Base-by-base conservation (phyloP, 169 alveolate species). In the Plasmodium adleri region DNA sequence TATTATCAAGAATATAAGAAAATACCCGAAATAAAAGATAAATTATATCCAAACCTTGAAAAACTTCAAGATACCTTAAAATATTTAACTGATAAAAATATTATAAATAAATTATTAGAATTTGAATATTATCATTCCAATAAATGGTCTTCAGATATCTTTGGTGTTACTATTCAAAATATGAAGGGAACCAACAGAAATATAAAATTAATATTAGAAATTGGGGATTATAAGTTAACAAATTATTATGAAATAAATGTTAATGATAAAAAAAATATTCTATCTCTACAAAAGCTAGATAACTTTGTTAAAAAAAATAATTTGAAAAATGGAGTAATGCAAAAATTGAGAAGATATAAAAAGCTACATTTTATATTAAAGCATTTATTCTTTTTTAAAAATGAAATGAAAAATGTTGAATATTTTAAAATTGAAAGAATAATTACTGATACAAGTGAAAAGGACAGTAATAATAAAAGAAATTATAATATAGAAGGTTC, bases 41-140 rank as follows among this genome's bases (percentile, higher is more conserved):
- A 39, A 7, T 39, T 39, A 39, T 39, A 39, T 6, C 47, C 47
- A 39, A 39, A 39, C 47, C 47, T 70, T 20, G 86, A 63, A 56
- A 71, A 26, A 56, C 43, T 83, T 8, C 52, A 32, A 20, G 72
- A 83, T 86, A 68, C 72, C 20, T 54, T 86, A 66, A 86, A 70
- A 86, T 62, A 70, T 43, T 49, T 86, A 60, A 71, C 67, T 13
- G 52, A 70, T n/a, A 70, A 72, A 72, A 72, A 86, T 17, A 60
- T 86, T 58, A 86, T 86, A 45, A 86, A 86, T 52, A 56, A 86
- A 49, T 52, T 86, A 15, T 32, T 86, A 43, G 92, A 86, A 60
- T 86, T 71, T 86, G 92, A 86, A 72, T 86, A 86, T 86, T 86
- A 52, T 24, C 92, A 86, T 54, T 86, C 92, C 17, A 58, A 3